These are phyloP conservation scores for Acidomyces sp. DNA, from an alignment of 495 filamentous ascomycete species.

Conservation along the genomic window DNA sequence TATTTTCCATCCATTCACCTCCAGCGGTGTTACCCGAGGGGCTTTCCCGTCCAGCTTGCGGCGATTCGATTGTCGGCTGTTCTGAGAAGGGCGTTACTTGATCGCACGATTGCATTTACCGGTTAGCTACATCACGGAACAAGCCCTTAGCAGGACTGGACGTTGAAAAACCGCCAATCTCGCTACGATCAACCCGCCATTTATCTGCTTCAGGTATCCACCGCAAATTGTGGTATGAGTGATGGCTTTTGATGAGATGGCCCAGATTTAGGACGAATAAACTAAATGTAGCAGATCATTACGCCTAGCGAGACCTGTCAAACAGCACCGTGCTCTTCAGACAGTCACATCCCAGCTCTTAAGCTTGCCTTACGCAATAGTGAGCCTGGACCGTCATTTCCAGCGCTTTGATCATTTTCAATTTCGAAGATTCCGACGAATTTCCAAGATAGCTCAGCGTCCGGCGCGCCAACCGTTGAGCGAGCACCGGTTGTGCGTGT, in stretches of 20 bases:
- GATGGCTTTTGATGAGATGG: neutral
- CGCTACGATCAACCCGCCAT: constrained; percentile 6
- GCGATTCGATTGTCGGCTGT: constrained; percentile 7
- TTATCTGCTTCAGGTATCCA: constrained; percentile 14
- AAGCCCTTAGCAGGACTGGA: neutral
- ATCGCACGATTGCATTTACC: neutral
- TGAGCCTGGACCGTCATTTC: too few relatives aligned
- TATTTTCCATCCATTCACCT: neutral
- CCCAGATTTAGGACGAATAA: neutral
- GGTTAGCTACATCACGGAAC: constrained; percentile 11
- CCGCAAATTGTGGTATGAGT: constrained; percentile 1
- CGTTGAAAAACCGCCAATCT: too few relatives aligned
- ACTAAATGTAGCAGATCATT: too few relatives aligned
- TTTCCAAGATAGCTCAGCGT: too few relatives aligned
- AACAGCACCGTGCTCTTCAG: too few relatives aligned
- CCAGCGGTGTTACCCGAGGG: neutral
- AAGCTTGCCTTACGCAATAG: too few relatives aligned
- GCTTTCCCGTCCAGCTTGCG: neutral
- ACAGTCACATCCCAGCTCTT: too few relatives aligned
- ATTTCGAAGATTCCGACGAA: too few relatives aligned
- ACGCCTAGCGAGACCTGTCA: too few relatives aligned
- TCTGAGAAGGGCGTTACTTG: constrained; percentile 1
- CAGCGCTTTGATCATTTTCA: too few relatives aligned
- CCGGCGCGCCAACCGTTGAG: too few relatives aligned
- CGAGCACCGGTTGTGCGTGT: too few relatives aligned